Conservation (phyloP, 306 rosid species). For the Glycine soja region DNA sequence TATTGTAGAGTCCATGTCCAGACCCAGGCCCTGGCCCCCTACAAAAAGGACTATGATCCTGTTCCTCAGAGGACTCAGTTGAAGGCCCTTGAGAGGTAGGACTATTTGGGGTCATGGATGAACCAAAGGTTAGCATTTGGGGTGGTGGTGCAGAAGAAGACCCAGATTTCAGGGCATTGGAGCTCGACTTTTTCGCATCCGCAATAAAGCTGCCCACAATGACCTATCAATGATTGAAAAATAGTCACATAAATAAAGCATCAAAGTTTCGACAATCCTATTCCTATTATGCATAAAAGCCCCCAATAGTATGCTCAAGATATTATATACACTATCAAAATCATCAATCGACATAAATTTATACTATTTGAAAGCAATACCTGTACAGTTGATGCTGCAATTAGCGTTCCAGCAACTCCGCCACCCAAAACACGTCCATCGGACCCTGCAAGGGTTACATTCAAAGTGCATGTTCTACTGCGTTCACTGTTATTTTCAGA, state of each 20-base stretch:
- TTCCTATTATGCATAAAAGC: not conserved
- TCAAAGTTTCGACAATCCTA: not conserved
- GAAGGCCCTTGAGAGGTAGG: constrained; percentile 85
- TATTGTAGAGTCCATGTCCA: constrained; percentile 58
- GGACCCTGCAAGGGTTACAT: constrained; percentile 77
- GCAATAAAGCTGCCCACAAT: constrained; percentile 88
- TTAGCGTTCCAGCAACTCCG: constrained; percentile 82
- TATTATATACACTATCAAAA: not conserved
- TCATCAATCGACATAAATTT: constrained; percentile 8
- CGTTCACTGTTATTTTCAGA: constrained; percentile 70
- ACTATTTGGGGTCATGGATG: constrained; percentile 63
- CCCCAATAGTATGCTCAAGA: not conserved
- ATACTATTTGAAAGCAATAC: constrained; percentile 53
- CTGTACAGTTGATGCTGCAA: constrained; percentile 86
- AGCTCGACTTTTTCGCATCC: constrained; percentile 66
- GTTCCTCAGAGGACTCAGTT: constrained; percentile 89
- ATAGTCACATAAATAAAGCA: constrained; percentile 20
- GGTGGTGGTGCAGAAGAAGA: constrained; percentile 59
- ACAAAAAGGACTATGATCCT: constrained; percentile 65
- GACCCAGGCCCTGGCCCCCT: constrained; percentile 51
- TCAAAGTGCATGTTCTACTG: constrained; percentile 64
- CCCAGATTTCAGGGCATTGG: constrained; percentile 59
- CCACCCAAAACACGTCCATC: constrained; percentile 92
- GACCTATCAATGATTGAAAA: constrained; percentile 57
- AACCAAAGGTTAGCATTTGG: constrained; percentile 79